Base-by-base conservation (phyloP, 768 basidiomycete species). In the Tephrocybe sp. region DNA sequence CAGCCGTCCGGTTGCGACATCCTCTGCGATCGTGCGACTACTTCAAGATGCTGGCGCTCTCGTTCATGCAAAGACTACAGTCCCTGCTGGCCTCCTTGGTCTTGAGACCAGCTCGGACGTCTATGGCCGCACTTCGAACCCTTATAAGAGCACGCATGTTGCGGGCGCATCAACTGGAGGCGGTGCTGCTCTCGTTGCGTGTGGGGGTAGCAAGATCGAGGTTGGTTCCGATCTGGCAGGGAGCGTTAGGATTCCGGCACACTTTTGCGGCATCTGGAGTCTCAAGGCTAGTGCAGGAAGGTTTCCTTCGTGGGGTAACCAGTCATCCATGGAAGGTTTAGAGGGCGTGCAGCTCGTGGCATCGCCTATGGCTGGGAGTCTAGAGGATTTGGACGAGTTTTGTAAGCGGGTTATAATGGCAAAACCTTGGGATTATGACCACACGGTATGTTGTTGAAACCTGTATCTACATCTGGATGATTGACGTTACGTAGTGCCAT, bases 141-240 rank as follows among this genome's bases (percentile, higher is more conserved):
- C 86, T 0, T 76, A 84, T 64, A 82, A 80, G 59, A 59, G 65
- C 2, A 73, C 68, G 1, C 75, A 77, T 52, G 72, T 75, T 9
- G 67, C 74, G 5, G 87, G 87, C 13, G 87, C 83, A 6, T 87
- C 85, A 0, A 82, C 83, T 0, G 84, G 87, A 0, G 87, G 87
- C 8, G 87, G 87, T 50, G 79, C 74, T 1, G 85, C 86, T 1
- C 74, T 89, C 1, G 60, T 89, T 0, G 86, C 86, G 0, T 71
- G 77, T 43, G 82, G 84, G 1, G 85, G 85, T 9, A 76, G 77
- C 34, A 79, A 82, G 58, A 74, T 87, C 17, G 87, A 87, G 34
- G 75, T 89, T 33, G 88, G 87, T 1, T 81, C 86, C 4, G 88
- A 90, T 58, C 69, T 89, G 23, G 88, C 80, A 2, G 89, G 89